These are phyloP conservation scores for Aspergillus pseudotamarii DNA, from an alignment of 2,329 filamentous ascomycete species.

Conservation along the genomic window DNA sequence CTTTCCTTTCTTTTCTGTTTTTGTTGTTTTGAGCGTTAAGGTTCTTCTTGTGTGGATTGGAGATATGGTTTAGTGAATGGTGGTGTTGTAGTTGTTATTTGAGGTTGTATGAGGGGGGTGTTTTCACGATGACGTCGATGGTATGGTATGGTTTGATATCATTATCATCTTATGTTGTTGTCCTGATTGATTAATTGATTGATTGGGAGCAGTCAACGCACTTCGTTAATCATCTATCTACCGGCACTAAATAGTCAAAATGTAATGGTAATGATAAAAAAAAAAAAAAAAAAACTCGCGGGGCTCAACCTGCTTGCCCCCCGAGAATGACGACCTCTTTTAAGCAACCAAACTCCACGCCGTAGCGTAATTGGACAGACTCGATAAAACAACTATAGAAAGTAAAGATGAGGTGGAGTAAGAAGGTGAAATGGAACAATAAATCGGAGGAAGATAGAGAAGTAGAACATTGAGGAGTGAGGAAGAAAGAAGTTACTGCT, in stretches of 20 bases:
- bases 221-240: conserved; percentile 5
- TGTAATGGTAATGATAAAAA: neutral
- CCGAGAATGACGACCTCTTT: conserved; percentile 3
- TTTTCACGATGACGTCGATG: neutral
- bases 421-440: neutral
- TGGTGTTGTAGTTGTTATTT: neutral
- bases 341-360: conserved; percentile 6
- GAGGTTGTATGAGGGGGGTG: neutral
- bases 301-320: neutral
- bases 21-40: neutral
- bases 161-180: neutral
- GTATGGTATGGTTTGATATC: no score
- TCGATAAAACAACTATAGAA: conserved; percentile 1
- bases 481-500: conserved; percentile 35
- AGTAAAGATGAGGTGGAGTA: neutral
- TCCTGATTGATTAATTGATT: neutral
- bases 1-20: neutral
- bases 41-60: no score
- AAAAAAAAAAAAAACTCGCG: neutral
- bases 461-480: neutral
- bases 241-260: neutral
- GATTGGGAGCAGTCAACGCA: neutral
- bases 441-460: neutral
- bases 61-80: no score
- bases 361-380: conserved; percentile 3